A percentile compares a stretch with the other conserved stretches of the same genome.
Conservation (phyloP, 352 stramenopile species). For the Phytophthora pini region DNA sequence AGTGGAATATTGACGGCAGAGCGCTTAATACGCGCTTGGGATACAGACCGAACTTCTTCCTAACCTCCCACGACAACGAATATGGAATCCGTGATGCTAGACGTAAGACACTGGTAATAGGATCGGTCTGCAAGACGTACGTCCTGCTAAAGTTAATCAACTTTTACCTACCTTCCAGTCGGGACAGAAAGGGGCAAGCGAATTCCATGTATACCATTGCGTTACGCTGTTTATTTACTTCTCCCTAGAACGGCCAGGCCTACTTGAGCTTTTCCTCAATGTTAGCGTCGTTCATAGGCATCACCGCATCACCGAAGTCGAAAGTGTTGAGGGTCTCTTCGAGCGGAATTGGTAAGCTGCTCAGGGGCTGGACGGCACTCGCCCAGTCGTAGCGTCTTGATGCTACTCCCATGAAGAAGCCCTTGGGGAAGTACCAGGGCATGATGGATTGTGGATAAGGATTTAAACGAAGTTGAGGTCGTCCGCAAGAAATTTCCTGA, state of each 20-base stretch:
- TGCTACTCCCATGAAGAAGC: slow-evolving; percentile 5
- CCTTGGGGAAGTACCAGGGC: slow-evolving; percentile 6
- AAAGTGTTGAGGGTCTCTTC: neutral
- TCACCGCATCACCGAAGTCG: slow-evolving; percentile 3
- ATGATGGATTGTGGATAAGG: neutral
- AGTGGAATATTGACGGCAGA: too few species aligned
- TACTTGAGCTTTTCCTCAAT: slow-evolving; percentile 11
- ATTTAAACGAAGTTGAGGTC: too few species aligned
- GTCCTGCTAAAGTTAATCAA: too few species aligned
- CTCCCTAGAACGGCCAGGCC: slow-evolving; percentile 7
- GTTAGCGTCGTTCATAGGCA: slow-evolving; percentile 7
- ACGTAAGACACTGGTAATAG: too few species aligned
- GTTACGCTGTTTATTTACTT: neutral
- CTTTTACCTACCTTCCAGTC: too few species aligned
- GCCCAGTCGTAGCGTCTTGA: slow-evolving; percentile 6
- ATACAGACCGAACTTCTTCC: too few species aligned
- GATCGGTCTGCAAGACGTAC: too few species aligned
- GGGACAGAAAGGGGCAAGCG: neutral
- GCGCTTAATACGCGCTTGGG: too few species aligned
- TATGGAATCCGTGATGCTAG: too few species aligned
- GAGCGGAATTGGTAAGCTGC: neutral
- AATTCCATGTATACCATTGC: neutral
- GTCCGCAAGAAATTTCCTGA: too few species aligned
- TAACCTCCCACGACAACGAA: too few species aligned
- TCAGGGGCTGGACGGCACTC: slow-evolving; percentile 8